Evolutionary conservation across 192 early-diverging fungal genomes (phyloP), one percentile per base, ranked within the genome.

Genomic region (Mortierella antarctica): DNA sequence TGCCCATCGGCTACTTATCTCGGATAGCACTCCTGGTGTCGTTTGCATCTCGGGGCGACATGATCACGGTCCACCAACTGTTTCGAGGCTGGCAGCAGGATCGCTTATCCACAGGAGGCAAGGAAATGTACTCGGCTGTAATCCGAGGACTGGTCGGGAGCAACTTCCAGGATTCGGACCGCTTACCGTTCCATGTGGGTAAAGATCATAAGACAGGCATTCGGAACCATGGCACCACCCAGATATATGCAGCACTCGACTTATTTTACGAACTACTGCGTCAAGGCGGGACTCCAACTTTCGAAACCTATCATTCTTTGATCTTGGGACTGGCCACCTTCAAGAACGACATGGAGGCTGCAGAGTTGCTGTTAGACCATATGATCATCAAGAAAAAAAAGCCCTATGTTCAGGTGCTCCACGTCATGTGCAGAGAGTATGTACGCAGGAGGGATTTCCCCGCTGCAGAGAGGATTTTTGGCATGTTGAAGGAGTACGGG

Each of bases 281-380:
- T 7, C 57, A 46, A 57, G 77, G 77, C 2, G 64, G 77, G 0
- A 72, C 58, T 21, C 77, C 77, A 14, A 56, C 64, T 0, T 80
- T 72, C 47, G 77, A 80, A 31, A 80, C 44, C 8, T 80, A 80
- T 57, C 77, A 80, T 52, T 80, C 77, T 10, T 40, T 80, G 55
- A 49, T 80, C 12, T 54, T 68, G 45, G 77, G 77, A 6, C 12
- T 80, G 59, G 39, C 77, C 0, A 57, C 53, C 0, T 80, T 80
- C 54, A 72, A 80, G 70, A 80, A 80, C 58, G 70, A 80, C 57
- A 71, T 80, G 70, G 77, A 80, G 65, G 77, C 70, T 7, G 65
- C 77, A 15, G 77, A 80, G 55, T 17, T 80, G 60, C 17, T 80
- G 18, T 20, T 80, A 59, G 77, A 80, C 47, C 77, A 80, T 47